Conservation (phyloP, 140 eudicot genomes). For the Cichorium intybus region DNA sequence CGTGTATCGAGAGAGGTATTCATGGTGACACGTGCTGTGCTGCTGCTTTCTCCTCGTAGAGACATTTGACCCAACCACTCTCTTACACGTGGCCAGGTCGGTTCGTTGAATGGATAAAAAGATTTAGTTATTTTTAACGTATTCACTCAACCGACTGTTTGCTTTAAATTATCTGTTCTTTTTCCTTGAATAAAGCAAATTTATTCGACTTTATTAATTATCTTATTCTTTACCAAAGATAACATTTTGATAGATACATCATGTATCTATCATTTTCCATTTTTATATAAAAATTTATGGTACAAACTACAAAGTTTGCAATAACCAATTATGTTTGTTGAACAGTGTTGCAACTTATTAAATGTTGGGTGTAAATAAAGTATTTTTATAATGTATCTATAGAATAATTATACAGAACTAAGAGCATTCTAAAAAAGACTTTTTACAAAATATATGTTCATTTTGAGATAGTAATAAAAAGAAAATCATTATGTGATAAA, state of each 20-base stretch:
- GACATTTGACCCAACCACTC: not conserved
- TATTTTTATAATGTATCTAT: too few species aligned
- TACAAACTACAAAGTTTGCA: too few species aligned
- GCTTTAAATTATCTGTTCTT: not conserved
- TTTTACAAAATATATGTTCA: too few species aligned
- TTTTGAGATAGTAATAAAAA: too few species aligned
- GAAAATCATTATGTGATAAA: too few species aligned
- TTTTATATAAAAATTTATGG: too few species aligned
- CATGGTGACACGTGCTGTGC: slow-evolving; percentile 33
- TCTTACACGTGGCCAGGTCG: slow-evolving; percentile 24
- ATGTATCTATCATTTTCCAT: not conserved
- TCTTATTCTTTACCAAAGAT: not conserved
- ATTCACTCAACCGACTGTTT: not conserved
- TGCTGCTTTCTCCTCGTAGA: slow-evolving; percentile 9
- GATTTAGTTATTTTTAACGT: not conserved
- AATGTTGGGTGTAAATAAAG: too few species aligned
- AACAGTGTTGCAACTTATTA: too few species aligned
- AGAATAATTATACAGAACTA: too few species aligned
- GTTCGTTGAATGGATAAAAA: slow-evolving; percentile 28
- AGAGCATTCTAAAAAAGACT: too few species aligned
- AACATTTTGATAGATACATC: not conserved
- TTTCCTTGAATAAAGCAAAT: not conserved
- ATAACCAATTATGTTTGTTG: too few species aligned
- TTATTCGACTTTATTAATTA: not conserved
- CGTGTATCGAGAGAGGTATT: slow-evolving; percentile 9